These are phyloP conservation scores for Rhizomucor miehei DNA, from an alignment of 371 early-diverging fungal genomes.

Conservation along the genomic window DNA sequence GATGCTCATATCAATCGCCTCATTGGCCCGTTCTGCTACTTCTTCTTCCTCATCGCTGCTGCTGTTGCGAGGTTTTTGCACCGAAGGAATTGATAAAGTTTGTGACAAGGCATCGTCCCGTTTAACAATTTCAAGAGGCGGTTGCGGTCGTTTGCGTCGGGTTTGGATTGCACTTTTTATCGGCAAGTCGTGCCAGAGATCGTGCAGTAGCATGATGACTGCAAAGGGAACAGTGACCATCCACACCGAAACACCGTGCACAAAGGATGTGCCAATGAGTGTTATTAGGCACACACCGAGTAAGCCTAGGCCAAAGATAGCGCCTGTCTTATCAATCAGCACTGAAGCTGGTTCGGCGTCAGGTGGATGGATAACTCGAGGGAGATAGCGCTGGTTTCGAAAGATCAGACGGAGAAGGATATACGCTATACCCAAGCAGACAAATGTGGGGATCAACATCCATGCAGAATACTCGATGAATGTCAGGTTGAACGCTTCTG, in stretches of 20 bases:
- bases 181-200: slow-evolving; percentile 40
- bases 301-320: slow-evolving; percentile 53
- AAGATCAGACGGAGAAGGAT: slow-evolving; percentile 49
- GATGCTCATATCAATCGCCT: no score
- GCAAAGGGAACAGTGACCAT: slow-evolving; percentile 70
- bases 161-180: background rate
- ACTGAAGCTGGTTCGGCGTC: slow-evolving; percentile 50
- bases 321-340: slow-evolving; percentile 54
- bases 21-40: background rate
- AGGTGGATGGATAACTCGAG: slow-evolving; percentile 39
- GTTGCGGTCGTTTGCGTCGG: background rate
- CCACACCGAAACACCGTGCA: slow-evolving; percentile 60
- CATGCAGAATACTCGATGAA: slow-evolving; percentile 76
- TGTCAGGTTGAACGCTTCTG: slow-evolving; percentile 72
- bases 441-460: slow-evolving; percentile 75
- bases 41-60: background rate
- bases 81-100: background rate
- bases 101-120: background rate
- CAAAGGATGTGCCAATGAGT: slow-evolving; percentile 64
- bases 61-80: background rate
- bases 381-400: slow-evolving; percentile 42
- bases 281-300: slow-evolving; percentile 52
- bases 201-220: slow-evolving; percentile 42
- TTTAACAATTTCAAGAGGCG: background rate
- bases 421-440: slow-evolving; percentile 53